These are phyloP conservation scores for Globisporangium acanthophoron DNA, from an alignment of 352 stramenopile genomes.

Conservation along the genomic window DNA sequence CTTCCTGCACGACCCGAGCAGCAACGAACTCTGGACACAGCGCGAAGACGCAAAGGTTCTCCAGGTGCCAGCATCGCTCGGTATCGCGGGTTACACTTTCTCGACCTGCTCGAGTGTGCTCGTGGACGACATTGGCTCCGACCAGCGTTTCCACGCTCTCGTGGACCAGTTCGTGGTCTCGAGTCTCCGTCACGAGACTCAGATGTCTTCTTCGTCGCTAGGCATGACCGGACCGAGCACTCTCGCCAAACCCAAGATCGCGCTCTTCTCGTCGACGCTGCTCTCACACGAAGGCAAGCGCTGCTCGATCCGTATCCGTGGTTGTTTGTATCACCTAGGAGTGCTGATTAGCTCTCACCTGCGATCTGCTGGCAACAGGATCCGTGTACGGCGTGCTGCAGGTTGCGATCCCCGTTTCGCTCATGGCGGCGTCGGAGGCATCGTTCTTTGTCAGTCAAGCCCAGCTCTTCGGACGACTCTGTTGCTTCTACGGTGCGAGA, in stretches of 20 bases:
- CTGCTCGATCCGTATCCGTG: not conserved
- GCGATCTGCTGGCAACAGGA: slow-evolving; percentile 10
- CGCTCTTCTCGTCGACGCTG: slow-evolving; percentile 39
- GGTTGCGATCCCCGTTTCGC: slow-evolving; percentile 28
- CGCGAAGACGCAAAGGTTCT: slow-evolving; percentile 33
- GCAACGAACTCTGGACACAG: slow-evolving; percentile 66
- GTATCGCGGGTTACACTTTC: slow-evolving; percentile 47
- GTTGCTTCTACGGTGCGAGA: slow-evolving; percentile 38
- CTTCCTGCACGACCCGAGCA: slow-evolving; percentile 55
- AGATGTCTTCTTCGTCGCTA: not conserved
- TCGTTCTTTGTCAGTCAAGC: slow-evolving; percentile 4
- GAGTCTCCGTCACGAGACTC: slow-evolving; percentile 11
- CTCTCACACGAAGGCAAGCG: slow-evolving; percentile 33
- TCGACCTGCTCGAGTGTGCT: slow-evolving; percentile 31
- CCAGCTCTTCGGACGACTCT: slow-evolving; percentile 28
- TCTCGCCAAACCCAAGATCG: slow-evolving; percentile 16
- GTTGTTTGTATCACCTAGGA: not conserved
- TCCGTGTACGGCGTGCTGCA: slow-evolving; percentile 48
- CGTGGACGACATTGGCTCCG: slow-evolving; percentile 28
- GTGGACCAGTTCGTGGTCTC: slow-evolving; percentile 53
- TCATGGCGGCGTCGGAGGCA: slow-evolving; percentile 6
- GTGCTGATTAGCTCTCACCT: not conserved
- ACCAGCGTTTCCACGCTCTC: slow-evolving; percentile 56
- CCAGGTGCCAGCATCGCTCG: slow-evolving; percentile 48
- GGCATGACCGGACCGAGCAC: not conserved